A percentile compares a stretch with the other conserved stretches of the same genome.
Conservation (phyloP, 805 yeast genomes). For the Monosporozyma servazzii region DNA sequence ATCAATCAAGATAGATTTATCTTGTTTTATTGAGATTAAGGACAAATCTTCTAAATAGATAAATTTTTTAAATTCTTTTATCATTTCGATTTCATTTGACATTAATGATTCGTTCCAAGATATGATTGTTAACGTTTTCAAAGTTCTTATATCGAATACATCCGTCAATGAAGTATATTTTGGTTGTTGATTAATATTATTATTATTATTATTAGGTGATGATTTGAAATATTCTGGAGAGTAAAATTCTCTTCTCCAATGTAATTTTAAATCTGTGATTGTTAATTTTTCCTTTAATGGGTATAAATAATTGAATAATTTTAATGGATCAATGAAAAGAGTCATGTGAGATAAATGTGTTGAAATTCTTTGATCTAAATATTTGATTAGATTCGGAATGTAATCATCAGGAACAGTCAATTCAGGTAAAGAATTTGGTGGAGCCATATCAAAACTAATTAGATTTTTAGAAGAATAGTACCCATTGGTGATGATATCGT, state of each 20-base stretch:
- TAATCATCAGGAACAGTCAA: slow-evolving; percentile 22
- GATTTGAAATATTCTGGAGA: slow-evolving; percentile 23
- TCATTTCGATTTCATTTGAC: slow-evolving; percentile 29
- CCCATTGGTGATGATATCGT: slow-evolving; percentile 29
- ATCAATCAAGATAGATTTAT: slow-evolving; percentile 27
- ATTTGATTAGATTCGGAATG: slow-evolving; percentile 25
- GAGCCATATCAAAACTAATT: slow-evolving; percentile 31
- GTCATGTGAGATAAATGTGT: slow-evolving; percentile 28
- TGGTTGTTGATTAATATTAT: slow-evolving; percentile 1
- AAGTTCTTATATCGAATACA: slow-evolving; percentile 29
- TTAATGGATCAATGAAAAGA: slow-evolving; percentile 33
- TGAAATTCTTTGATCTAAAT: slow-evolving; percentile 23
- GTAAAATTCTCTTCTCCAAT: slow-evolving; percentile 35
- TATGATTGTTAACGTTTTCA: slow-evolving; percentile 33
- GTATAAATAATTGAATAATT: slow-evolving; percentile 30
- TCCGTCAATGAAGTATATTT: slow-evolving; percentile 26
- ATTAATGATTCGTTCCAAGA: slow-evolving; percentile 35
- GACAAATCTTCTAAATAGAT: slow-evolving; percentile 32
- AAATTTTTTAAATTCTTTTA: slow-evolving; percentile 33
- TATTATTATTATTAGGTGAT: slow-evolving; percentile 1
- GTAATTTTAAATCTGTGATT: slow-evolving; percentile 32
- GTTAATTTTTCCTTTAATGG: slow-evolving; percentile 27
- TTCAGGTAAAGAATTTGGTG: slow-evolving; percentile 31
- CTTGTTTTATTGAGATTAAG: slow-evolving; percentile 33
- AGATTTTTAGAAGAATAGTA: slow-evolving; percentile 18